Evolutionary conservation across 2,329 filamentous ascomycete species (phyloP), one percentile per base, ranked within the genome.

Genomic region (Periconia sp.): DNA sequence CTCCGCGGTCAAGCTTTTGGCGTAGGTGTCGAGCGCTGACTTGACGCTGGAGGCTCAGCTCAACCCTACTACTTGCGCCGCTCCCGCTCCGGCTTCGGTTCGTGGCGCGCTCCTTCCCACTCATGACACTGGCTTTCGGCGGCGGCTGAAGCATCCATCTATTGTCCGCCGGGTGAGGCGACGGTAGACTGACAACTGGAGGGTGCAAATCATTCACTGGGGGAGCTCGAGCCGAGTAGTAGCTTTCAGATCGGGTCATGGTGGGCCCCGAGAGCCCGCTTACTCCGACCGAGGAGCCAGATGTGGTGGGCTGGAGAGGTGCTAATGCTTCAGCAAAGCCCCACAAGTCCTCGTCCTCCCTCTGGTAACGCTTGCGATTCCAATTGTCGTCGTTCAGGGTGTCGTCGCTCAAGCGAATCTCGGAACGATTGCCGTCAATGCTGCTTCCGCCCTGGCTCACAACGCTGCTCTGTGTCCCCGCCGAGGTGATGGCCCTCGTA

Each of bases 111-210:
- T 88, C 82, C 66, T 92, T 94, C 54, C 91, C 92, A 52, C 87
- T 88, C 92, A 96, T 96, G 46, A 96, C 79, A 66, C 87, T 91
- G 43, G 92, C 90, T 23, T 86, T 83, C n/a, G 92, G 92, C 1
- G 91, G 90, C 2, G 92, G 92, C 63, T 95, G 89, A 37, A 95
- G 76, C 91, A 96, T 96, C 92, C 92, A 96, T 61, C 80, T 81
- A 40, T 88, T 86, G 46, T 88, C 89, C 40, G 84, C 83, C 61
- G 76, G 83, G 64, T 82, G 84, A 25, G 78, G 79, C 11, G 85
- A 87, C 43, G 82, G 87, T 70, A 84, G 89, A 68, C 83, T 89
- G 48, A 94, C 88, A 37, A 95, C 86, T 3, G 90, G 89, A 4
- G 89, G 89, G 65, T 95, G 89, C 45, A 92, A 82, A 48, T 95